phyloP scores from a whole-genome alignment of 306 rosid species.

The Adenanthera pavonina region DNA sequence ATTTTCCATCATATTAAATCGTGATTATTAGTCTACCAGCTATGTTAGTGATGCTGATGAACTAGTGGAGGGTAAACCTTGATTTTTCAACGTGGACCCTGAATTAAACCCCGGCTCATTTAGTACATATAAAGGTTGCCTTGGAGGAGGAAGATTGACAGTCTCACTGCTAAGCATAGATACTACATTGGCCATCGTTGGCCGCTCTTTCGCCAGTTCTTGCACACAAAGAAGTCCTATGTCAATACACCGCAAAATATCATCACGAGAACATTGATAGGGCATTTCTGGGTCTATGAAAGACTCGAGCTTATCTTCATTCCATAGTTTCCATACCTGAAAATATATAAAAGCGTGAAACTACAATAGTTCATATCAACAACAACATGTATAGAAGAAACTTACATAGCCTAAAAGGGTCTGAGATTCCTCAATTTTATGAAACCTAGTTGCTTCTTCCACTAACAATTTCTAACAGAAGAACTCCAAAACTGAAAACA shows the following conservation, averaged over 20 bases:
- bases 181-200: background rate
- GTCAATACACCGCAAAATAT: conserved; percentile 10
- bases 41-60: background rate
- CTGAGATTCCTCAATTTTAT: background rate
- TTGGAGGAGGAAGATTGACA: conserved; percentile 3
- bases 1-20: background rate
- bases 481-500: conserved; percentile 13
- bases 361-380: background rate
- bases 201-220: conserved; percentile 8
- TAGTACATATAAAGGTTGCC: background rate
- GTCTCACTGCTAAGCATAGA: conserved; percentile 23
- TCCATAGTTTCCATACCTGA: conserved; percentile 27
- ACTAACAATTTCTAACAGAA: conserved; percentile 20
- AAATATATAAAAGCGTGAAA: background rate
- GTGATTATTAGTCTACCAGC: background rate
- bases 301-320: background rate
- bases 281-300: background rate
- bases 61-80: background rate
- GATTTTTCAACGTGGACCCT: background rate
- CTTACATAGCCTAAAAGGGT: conserved; percentile 29
- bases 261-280: background rate
- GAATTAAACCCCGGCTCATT: background rate
- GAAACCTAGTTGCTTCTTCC: conserved; percentile 14
- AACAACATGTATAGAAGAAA: background rate
- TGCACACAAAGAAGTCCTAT: conserved; percentile 29